Evolutionary conservation across 306 rosid species (phyloP).

Genomic region (Pyrus betulifolia): DNA sequence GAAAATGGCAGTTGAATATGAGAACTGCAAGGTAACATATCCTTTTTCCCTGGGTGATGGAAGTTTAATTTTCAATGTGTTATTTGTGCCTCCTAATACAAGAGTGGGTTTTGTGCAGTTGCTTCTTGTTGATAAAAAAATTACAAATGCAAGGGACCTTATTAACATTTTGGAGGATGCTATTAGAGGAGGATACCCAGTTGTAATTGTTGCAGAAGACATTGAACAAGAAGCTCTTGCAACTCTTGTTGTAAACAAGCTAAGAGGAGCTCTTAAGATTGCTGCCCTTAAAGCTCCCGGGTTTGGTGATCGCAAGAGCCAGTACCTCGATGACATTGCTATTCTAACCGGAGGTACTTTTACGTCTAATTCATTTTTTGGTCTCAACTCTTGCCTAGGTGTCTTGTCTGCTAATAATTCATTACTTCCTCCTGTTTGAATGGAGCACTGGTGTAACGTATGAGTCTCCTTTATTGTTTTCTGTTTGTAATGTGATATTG

Average conservation of each 20-base stretch:
- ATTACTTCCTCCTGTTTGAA: not conserved
- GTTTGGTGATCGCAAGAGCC: conserved; percentile 99
- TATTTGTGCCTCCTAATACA: not conserved
- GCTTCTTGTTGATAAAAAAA: conserved; percentile 92
- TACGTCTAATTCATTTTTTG: not conserved
- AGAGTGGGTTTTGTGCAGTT: conserved; percentile 42
- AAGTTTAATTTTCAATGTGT: not conserved
- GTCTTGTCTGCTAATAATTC: not conserved
- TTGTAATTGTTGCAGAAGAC: conserved; percentile 80
- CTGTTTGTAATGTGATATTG: not conserved
- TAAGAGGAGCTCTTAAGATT: conserved; percentile 92
- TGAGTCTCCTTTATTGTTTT: not conserved
- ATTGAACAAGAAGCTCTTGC: conserved; percentile 98
- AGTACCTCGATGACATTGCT: conserved; percentile 97
- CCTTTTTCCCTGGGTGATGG: not conserved
- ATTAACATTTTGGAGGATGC: conserved; percentile 88
- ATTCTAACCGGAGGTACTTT: conserved; percentile 79
- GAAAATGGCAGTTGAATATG: conserved; percentile 92
- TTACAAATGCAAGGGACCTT: conserved; percentile 91
- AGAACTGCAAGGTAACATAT: conserved; percentile 76
- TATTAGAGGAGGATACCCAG: conserved; percentile 81
- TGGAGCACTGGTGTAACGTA: not conserved
- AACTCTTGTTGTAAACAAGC: conserved; percentile 92
- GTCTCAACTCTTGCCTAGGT: not conserved
- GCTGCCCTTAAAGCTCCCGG: conserved; percentile 99